phyloP scores from a whole-genome alignment of 1,284 basidiomycete genomes.

The Gomphus sp. region DNA sequence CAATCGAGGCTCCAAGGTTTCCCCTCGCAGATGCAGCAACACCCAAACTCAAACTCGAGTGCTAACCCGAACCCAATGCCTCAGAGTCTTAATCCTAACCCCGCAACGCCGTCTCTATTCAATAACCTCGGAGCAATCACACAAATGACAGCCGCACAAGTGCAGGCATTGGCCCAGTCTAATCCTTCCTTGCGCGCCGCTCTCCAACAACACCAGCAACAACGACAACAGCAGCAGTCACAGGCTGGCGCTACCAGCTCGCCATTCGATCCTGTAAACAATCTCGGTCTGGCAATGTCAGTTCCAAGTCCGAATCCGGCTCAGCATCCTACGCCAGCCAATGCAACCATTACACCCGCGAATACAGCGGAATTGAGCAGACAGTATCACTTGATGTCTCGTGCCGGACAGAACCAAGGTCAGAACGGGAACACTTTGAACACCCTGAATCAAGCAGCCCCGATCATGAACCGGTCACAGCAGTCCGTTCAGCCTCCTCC shows the following conservation, averaged over 20 bases:
- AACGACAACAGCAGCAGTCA: conserved; percentile 15
- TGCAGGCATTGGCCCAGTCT: neutral
- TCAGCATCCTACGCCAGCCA: neutral
- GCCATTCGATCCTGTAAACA: conserved; percentile 3
- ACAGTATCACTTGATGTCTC: conserved; percentile 4
- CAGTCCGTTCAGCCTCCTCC: neutral
- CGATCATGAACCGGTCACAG: neutral
- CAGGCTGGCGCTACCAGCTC: conserved; percentile 7
- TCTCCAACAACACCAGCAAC: conserved; percentile 20
- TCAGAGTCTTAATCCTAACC: neutral
- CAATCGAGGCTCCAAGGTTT: neutral
- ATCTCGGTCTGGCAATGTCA: neutral
- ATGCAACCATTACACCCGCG: neutral
- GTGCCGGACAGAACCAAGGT: conserved; percentile 13
- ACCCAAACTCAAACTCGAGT: neutral
- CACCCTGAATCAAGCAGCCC: neutral
- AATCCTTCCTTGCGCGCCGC: neutral
- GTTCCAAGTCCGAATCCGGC: neutral
- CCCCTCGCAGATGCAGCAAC: neutral
- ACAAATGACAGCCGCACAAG: neutral
- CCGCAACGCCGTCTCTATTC: neutral
- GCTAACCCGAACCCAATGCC: neutral
- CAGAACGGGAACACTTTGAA: conserved; percentile 14
- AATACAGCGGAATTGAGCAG: conserved; percentile 2
- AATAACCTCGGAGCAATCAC: neutral